phyloP scores from a whole-genome alignment of 2,329 filamentous ascomycete species.

The Colletotrichum scovillei region DNA sequence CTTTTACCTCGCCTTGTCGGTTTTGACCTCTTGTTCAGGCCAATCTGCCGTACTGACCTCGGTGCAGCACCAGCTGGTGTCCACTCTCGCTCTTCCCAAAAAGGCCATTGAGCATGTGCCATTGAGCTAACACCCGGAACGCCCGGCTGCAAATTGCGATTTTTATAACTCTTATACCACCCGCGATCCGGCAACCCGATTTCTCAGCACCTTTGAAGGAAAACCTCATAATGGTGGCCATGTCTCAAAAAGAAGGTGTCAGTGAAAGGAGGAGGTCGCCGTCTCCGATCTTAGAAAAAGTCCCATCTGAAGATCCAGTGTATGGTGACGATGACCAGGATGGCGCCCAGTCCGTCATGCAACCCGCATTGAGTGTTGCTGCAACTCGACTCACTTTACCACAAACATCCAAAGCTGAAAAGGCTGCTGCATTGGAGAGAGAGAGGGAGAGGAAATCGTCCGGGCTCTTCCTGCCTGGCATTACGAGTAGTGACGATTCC shows the following conservation, averaged over 20 bases:
- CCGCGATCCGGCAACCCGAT: not conserved
- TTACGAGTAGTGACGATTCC: slow-evolving; percentile 25
- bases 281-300: slow-evolving; percentile 23
- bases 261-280: slow-evolving; percentile 6
- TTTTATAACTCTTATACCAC: slow-evolving; percentile 15
- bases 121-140: slow-evolving; percentile 32
- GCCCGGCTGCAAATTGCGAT: slow-evolving; percentile 25
- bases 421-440: slow-evolving; percentile 64
- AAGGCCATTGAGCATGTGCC: slow-evolving; percentile 33
- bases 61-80: slow-evolving; percentile 28
- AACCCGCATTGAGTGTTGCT: slow-evolving; percentile 67
- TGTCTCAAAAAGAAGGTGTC: slow-evolving; percentile 29
- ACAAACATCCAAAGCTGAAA: slow-evolving; percentile 68
- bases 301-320: slow-evolving; percentile 46
- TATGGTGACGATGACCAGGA: slow-evolving; percentile 56
- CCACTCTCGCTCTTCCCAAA: slow-evolving; percentile 30
- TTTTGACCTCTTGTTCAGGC: slow-evolving; percentile 9
- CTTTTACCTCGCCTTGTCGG: slow-evolving; percentile 2
- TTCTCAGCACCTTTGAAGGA: not conserved
- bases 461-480: slow-evolving; percentile 45
- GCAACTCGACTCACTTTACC: slow-evolving; percentile 67
- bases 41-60: slow-evolving; percentile 24
- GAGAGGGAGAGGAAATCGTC: slow-evolving; percentile 47
- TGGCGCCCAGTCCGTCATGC: slow-evolving; percentile 69
- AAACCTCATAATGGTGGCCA: slow-evolving; percentile 17